These are phyloP conservation scores for Paragyromitra xinjiangensis DNA, from an alignment of 495 filamentous ascomycete species.

Conservation along the genomic window DNA sequence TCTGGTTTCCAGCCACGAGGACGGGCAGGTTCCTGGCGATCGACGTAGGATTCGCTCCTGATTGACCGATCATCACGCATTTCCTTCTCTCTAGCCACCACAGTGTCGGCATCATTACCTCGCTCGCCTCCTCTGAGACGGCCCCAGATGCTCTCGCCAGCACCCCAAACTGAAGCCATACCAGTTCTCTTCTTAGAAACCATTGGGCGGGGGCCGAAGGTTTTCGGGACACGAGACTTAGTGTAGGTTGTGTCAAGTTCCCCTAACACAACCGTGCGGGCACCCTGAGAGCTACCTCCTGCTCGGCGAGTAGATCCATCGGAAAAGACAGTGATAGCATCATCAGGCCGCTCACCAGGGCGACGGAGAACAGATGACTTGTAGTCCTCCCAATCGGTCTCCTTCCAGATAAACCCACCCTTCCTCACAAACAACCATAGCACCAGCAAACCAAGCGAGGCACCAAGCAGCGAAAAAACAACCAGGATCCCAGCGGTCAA, in stretches of 20 bases:
- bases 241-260: slow-evolving; percentile 57
- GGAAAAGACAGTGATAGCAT: slow-evolving; percentile 57
- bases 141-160: slow-evolving; percentile 52
- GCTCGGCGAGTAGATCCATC: slow-evolving; percentile 55
- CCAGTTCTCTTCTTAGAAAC: slow-evolving; percentile 22
- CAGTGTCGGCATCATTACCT: slow-evolving; percentile 37
- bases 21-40: slow-evolving; percentile 52
- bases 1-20: slow-evolving; percentile 53
- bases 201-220: slow-evolving; percentile 51
- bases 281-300: slow-evolving; percentile 46
- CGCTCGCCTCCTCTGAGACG: slow-evolving; percentile 49
- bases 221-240: slow-evolving; percentile 48
- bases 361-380: slow-evolving; percentile 94
- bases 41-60: slow-evolving; percentile 24
- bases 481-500: slow-evolving; percentile 71
- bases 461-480: slow-evolving; percentile 85
- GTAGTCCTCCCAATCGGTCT: slow-evolving; percentile 97
- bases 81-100: slow-evolving; percentile 48
- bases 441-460: slow-evolving; percentile 73
- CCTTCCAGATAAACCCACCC: slow-evolving; percentile 85
- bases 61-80: slow-evolving; percentile 42
- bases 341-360: slow-evolving; percentile 49
- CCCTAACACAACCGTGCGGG: slow-evolving; percentile 55
- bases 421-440: slow-evolving; percentile 99
- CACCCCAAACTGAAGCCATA: slow-evolving; percentile 49